Conservation (phyloP, 2,329 filamentous ascomycete genomes). For the Pseudocercospora musae region DNA sequence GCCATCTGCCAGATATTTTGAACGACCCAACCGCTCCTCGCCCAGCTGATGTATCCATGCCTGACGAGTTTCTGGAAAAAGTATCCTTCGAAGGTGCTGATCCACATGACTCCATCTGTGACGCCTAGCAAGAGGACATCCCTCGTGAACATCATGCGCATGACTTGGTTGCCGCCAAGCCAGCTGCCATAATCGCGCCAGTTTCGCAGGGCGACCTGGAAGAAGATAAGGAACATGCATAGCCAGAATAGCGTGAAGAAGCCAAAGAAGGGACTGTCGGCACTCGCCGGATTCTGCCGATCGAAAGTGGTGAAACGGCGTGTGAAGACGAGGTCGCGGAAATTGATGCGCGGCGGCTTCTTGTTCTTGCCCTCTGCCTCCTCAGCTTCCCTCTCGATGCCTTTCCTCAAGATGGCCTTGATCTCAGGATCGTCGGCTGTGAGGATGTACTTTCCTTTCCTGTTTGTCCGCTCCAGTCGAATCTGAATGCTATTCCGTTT, state of each 20-base stretch:
- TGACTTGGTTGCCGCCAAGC: slow-evolving; percentile 68
- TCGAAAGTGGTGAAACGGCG: slow-evolving; percentile 72
- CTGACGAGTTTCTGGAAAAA: slow-evolving; percentile 61
- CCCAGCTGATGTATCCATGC: slow-evolving; percentile 64
- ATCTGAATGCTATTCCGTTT: slow-evolving; percentile 46
- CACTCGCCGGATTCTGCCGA: slow-evolving; percentile 62
- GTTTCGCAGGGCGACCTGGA: slow-evolving; percentile 66
- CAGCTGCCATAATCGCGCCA: slow-evolving; percentile 66
- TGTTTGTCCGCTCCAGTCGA: slow-evolving; percentile 45
- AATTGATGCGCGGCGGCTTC: slow-evolving; percentile 37
- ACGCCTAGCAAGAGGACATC: slow-evolving; percentile 52
- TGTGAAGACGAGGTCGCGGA: slow-evolving; percentile 65
- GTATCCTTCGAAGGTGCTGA: slow-evolving; percentile 62
- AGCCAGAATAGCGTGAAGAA: slow-evolving; percentile 82
- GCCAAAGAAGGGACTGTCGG: slow-evolving; percentile 69
- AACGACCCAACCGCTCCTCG: slow-evolving; percentile 66
- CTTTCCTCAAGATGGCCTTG: slow-evolving; percentile 44
- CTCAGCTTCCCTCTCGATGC: slow-evolving; percentile 43
- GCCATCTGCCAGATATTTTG: slow-evolving; percentile 70
- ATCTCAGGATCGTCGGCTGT: slow-evolving; percentile 51
- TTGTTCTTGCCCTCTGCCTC: slow-evolving; percentile 31
- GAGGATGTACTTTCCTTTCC: slow-evolving; percentile 48
- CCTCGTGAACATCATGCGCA: slow-evolving; percentile 62
- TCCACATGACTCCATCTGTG: slow-evolving; percentile 69
- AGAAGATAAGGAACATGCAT: slow-evolving; percentile 61